These are phyloP conservation scores for Penicillium sp. DNA, from an alignment of 2,329 filamentous ascomycete species.

Conservation along the genomic window DNA sequence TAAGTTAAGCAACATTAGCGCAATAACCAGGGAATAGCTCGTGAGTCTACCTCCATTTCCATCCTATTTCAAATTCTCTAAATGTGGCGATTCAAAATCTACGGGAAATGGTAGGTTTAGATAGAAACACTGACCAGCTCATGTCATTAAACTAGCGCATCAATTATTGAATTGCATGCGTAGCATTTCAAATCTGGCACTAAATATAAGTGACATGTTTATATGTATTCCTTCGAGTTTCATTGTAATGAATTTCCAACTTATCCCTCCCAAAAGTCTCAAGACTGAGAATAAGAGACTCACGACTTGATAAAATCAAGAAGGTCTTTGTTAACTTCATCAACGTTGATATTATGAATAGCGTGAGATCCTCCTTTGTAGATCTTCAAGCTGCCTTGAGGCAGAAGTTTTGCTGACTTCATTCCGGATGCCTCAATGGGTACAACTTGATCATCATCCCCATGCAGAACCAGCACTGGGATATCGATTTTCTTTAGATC, in stretches of 20 bases:
- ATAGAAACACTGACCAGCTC: background rate
- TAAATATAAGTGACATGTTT: background rate
- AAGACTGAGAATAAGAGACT: background rate
- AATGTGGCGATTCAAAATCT: background rate
- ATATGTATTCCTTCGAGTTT: too few species aligned
- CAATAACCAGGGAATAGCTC: background rate
- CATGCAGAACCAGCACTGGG: constrained; percentile 43
- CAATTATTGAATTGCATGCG: background rate
- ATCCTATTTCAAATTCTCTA: background rate
- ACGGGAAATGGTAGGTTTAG: background rate
- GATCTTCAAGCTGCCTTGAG: constrained; percentile 41
- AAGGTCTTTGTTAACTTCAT: constrained; percentile 40
- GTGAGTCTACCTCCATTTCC: background rate
- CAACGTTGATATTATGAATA: constrained; percentile 38
- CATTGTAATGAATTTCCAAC: background rate
- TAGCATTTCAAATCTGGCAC: too few species aligned
- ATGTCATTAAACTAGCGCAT: background rate
- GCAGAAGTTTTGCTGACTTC: constrained; percentile 36
- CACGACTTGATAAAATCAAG: constrained; percentile 29
- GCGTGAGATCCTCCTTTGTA: constrained; percentile 42
- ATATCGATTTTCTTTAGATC: constrained; percentile 43
- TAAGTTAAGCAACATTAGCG: background rate
- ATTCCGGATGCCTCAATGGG: constrained; percentile 34
- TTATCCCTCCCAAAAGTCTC: background rate
- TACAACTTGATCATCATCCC: constrained; percentile 45